Conservation (phyloP, 2,329 filamentous ascomycete species). For the Penicillium thymicola region DNA sequence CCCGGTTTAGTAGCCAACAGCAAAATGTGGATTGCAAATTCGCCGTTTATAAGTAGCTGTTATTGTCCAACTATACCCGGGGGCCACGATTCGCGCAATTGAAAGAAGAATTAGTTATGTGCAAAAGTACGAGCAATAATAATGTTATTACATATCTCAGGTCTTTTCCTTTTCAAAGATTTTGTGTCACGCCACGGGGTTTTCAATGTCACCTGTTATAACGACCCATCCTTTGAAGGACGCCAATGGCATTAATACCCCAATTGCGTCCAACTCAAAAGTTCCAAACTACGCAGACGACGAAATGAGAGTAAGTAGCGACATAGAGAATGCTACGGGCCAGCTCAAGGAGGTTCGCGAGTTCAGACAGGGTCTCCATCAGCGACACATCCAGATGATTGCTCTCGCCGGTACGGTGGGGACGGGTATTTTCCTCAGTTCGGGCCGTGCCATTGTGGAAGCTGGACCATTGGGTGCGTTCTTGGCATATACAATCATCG, state of each 20-base stretch:
- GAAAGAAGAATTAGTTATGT: neutral
- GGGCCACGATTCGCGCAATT: neutral
- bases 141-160: neutral
- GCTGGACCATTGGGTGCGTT: conserved; percentile 34
- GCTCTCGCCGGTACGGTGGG: conserved; percentile 39
- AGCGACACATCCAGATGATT: conserved; percentile 39
- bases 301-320: conserved; percentile 10
- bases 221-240: neutral
- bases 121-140: neutral
- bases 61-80: neutral
- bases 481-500: conserved; percentile 40
- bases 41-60: neutral
- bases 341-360: conserved; percentile 22
- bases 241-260: conserved; percentile 1
- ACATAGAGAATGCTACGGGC: conserved; percentile 20
- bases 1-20: neutral
- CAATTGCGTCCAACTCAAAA: conserved; percentile 7
- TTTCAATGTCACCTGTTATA: neutral
- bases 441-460: conserved; percentile 32
- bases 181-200: neutral
- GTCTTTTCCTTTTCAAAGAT: neutral
- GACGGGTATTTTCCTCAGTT: conserved; percentile 38
- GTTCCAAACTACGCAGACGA: conserved; percentile 2
- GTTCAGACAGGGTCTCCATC: conserved; percentile 29
- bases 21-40: conserved; percentile 1